Conservation (phyloP, 352 stramenopile genomes). For the Blastocystis sp. region DNA sequence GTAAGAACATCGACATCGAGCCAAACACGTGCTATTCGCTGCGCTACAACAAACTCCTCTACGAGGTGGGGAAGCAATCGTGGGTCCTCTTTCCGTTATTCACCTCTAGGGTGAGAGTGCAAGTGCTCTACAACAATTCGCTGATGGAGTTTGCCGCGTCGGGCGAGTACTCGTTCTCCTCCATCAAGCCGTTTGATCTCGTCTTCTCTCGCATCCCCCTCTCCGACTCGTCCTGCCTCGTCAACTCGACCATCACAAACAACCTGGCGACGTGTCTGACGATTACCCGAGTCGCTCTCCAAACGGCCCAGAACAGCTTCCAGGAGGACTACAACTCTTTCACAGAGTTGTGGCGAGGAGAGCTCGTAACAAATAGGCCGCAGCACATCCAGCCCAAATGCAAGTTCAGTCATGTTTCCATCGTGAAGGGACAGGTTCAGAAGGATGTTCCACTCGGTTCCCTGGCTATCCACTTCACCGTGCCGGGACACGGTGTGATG, state of each 20-base stretch:
- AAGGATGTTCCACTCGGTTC: slow-evolving; percentile 4
- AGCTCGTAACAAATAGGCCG: neutral
- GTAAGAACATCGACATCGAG: neutral
- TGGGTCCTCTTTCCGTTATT: neutral
- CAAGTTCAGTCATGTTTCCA: slow-evolving; percentile 36
- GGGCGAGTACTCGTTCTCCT: neutral
- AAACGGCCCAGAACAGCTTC: neutral
- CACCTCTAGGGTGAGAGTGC: slow-evolving; percentile 3
- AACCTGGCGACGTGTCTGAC: neutral
- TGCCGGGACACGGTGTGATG: slow-evolving; percentile 11
- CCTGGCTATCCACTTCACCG: slow-evolving; percentile 33
- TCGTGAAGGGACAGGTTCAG: neutral
- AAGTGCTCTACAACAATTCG: slow-evolving; percentile 45
- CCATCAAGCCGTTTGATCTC: slow-evolving; percentile 42
- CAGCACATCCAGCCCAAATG: neutral
- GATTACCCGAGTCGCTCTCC: neutral
- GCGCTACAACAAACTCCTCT: slow-evolving; percentile 24
- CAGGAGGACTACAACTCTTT: slow-evolving; percentile 28
- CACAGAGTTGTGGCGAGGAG: neutral
- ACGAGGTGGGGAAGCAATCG: slow-evolving; percentile 26
- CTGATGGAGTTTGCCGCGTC: neutral
- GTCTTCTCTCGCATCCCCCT: slow-evolving; percentile 29
- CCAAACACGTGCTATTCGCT: slow-evolving; percentile 12
- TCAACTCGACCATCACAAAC: slow-evolving; percentile 43
- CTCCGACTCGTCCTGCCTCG: neutral